Base-by-base conservation (phyloP, 768 basidiomycete genomes). In the Crucibulum laeve region DNA sequence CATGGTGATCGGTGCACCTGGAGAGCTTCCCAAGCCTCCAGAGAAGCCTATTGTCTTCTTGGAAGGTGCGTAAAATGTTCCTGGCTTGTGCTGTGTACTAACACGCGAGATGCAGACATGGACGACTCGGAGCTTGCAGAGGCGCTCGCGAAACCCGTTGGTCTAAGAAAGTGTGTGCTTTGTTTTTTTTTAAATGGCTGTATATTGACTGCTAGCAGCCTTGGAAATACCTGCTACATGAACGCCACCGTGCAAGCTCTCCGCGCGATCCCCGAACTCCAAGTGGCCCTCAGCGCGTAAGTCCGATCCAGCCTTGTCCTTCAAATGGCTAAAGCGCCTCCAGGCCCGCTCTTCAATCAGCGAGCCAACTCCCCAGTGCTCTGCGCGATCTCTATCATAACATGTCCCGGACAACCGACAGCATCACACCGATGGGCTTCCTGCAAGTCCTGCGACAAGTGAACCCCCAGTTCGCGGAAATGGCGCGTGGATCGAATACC, bases 221-320 rank as follows among this genome's bases (percentile, higher is more conserved):
- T 94, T 26, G 93, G 95, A 25, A 97, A 97, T 59, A 97, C 94
- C 0, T 97, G 95, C 57, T 99, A 99, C 67, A 91, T 97, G 86
- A 98, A 95, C 59, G 82, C 96, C 1, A 91, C 90, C 1, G 71
- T 98, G 1, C 96, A 99, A 68, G 84, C 88, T n/a, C 76, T 99
- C 49, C 87, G 91, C 18, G 82, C 89, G 3, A 85, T 99, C 39
- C 93, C 94, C 2, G 92, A 96, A 53, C 76, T 99, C 4, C 84
- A 87, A 55, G 59, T 72, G 1, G 87, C 90, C 0, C 72, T 97
- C 17, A 62, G 62, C 54, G 63, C 66, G 79, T 86, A 57, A 51
- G 78, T 62, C 19, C 18, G n/a, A 32, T 25, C 34, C 38, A 19
- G 19, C 21, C 15, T 18, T 36, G 15, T 32, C 15, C 24, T 3